Base-by-base conservation (phyloP, 495 filamentous ascomycete genomes). In the Chaetomium fimeti region DNA sequence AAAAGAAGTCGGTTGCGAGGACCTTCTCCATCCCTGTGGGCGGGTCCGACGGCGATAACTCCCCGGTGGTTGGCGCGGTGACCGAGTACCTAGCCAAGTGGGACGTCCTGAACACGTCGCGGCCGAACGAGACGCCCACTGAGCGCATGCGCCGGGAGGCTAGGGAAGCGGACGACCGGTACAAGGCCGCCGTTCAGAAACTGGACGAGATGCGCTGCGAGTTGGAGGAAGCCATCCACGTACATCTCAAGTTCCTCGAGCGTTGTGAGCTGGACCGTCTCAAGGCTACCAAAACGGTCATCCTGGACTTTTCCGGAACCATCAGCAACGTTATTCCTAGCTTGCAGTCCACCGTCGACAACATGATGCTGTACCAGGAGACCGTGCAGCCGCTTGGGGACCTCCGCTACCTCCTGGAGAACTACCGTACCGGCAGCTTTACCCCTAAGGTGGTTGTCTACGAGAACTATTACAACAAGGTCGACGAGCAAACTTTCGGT, bases 311-410 rank as follows among this genome's bases (percentile, higher is more conserved):
- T 77, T 97, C 95, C 24, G 95, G 94, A 18, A 92, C 94, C 28
- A 91, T 99, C 75, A 94, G 93, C 82, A 98, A 99, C 69, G 93
- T 97, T 68, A 98, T 99, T 69, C 95, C 94, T 18, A 94, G 89
- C 69, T 78, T 99, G 55, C 95, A 98, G 72, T 91, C 93, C 64
- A 91, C 91, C 1, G 92, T 98, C 18, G 95, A 98, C 76, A 90
- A 93, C 69, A 97, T 99, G 94, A 91, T 97, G 88, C 82, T 98
- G 27, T 98, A 95, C 74, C 95, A 99, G 78, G 94, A 99, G 80
- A 98, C 94, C 3, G 90, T 99, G 28, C 95, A 97, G 73, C 94
- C 94, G 12, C 71, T 87, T 18, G 92, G 92, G 38, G 94, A 99
- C 78, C 79, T 98, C 65, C 84, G 95, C 69, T 99, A 98, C 70